These are phyloP conservation scores for Ascochyta pisi DNA, from an alignment of 2,329 filamentous ascomycete genomes.

Conservation along the genomic window DNA sequence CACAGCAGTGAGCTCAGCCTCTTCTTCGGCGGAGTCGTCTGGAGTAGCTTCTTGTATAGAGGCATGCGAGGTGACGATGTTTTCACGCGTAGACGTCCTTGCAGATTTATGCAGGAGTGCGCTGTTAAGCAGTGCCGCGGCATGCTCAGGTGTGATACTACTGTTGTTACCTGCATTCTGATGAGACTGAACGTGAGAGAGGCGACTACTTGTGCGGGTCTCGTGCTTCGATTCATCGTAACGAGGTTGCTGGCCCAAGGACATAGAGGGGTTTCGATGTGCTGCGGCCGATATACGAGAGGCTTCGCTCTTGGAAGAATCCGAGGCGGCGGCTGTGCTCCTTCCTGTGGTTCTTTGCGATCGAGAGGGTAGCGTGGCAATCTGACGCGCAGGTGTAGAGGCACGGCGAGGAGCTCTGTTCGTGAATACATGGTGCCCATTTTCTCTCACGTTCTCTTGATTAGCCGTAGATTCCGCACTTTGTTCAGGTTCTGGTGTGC, in stretches of 20 bases:
- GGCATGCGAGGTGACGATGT: too few species aligned
- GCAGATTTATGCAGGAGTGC: background rate
- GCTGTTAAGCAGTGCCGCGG: background rate
- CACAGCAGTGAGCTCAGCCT: too few species aligned
- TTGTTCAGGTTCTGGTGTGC: background rate
- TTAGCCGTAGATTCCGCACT: too few species aligned
- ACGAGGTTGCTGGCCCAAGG: background rate
- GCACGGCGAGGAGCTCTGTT: background rate
- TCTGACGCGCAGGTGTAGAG: background rate
- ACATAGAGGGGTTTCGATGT: background rate
- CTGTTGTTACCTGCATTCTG: background rate
- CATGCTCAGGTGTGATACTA: background rate
- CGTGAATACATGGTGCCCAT: too few species aligned
- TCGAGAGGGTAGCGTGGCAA: background rate
- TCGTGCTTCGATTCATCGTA: background rate
- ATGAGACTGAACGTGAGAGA: background rate
- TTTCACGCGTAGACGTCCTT: background rate
- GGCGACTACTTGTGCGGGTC: background rate
- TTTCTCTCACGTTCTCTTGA: too few species aligned
- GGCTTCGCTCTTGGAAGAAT: background rate
- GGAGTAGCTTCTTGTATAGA: constrained; percentile 1
- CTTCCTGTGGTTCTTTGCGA: background rate
- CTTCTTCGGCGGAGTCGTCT: constrained; percentile 4
- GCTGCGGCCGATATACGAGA: background rate
- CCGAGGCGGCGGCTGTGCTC: background rate